Evolutionary conservation across 2,329 filamentous ascomycete genomes (phyloP).

Genomic region (Hymenoscyphus salicellus): DNA sequence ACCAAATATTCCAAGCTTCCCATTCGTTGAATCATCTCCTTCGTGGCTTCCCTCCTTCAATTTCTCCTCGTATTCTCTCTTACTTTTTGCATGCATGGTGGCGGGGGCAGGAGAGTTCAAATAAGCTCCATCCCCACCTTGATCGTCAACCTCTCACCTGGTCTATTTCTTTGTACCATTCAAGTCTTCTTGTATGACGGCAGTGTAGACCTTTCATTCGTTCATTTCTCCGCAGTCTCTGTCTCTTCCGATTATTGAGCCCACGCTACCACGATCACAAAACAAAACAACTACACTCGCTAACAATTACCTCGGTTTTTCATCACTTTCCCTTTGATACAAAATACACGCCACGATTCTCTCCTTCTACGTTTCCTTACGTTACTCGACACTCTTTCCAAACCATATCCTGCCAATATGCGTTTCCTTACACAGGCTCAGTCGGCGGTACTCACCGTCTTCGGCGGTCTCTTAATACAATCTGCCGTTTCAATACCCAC

Average conservation of each 20-base stretch:
- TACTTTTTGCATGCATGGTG: not conserved
- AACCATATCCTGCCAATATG: not conserved
- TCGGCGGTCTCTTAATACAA: not conserved
- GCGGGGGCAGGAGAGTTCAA: not conserved
- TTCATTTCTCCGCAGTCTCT: not conserved
- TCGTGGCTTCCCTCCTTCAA: not conserved
- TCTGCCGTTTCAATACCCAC: constrained; percentile 7
- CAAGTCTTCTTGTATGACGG: not conserved
- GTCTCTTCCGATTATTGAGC: not conserved
- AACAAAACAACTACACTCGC: not conserved
- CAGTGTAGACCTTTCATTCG: not conserved
- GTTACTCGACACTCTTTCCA: not conserved
- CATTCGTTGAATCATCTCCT: not conserved
- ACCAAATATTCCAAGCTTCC: not conserved
- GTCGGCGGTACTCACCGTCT: not conserved
- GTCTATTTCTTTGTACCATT: not conserved
- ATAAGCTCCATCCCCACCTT: not conserved
- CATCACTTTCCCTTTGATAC: not conserved
- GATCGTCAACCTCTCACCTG: not conserved
- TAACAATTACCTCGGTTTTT: not conserved
- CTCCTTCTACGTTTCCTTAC: not conserved
- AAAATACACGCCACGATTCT: not conserved
- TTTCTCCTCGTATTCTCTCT: not conserved
- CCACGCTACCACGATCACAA: not conserved
- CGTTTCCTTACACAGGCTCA: not conserved